Conservation (phyloP, 352 stramenopile genomes). For the Globisporangium solare region DNA sequence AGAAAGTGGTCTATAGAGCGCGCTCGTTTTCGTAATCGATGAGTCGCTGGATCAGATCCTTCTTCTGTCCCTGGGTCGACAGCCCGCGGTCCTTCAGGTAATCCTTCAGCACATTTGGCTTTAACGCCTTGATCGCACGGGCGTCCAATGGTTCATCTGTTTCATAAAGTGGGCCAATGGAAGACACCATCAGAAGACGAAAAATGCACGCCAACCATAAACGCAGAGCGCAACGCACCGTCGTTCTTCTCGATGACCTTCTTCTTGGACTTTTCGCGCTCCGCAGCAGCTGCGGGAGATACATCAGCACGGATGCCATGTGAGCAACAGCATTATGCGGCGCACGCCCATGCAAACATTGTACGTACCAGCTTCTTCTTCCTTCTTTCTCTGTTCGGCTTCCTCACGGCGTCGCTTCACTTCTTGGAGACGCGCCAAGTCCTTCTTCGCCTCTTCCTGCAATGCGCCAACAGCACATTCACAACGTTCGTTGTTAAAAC, state of each 20-base stretch:
- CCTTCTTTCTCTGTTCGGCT: slow-evolving; percentile 70
- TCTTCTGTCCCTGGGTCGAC: slow-evolving; percentile 87
- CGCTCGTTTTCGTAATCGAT: slow-evolving; percentile 87
- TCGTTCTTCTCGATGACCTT: slow-evolving; percentile 55
- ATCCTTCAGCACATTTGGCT: slow-evolving; percentile 85
- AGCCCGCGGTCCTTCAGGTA: slow-evolving; percentile 82
- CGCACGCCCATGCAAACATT: not conserved
- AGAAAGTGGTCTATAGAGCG: slow-evolving; percentile 52
- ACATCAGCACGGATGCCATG: not conserved
- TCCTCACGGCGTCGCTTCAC: slow-evolving; percentile 81
- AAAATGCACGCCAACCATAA: not conserved
- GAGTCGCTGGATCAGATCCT: slow-evolving; percentile 84
- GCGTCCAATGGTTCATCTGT: slow-evolving; percentile 76
- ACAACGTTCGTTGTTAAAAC: not conserved
- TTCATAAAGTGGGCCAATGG: not conserved
- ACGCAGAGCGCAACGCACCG: slow-evolving; percentile 26
- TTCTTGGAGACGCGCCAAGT: slow-evolving; percentile 71
- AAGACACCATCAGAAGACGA: not conserved
- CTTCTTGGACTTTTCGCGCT: slow-evolving; percentile 65
- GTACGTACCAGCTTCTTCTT: slow-evolving; percentile 70
- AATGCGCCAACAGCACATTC: not conserved
- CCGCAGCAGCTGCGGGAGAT: slow-evolving; percentile 32
- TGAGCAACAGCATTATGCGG: not conserved
- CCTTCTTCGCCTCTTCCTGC: slow-evolving; percentile 81
- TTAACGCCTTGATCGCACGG: slow-evolving; percentile 81